A percentile compares a stretch with the other conserved stretches of the same genome.
These are phyloP conservation scores for Diaporthe humulicola DNA, from an alignment of 2,329 filamentous ascomycete genomes.

Conservation along the genomic window DNA sequence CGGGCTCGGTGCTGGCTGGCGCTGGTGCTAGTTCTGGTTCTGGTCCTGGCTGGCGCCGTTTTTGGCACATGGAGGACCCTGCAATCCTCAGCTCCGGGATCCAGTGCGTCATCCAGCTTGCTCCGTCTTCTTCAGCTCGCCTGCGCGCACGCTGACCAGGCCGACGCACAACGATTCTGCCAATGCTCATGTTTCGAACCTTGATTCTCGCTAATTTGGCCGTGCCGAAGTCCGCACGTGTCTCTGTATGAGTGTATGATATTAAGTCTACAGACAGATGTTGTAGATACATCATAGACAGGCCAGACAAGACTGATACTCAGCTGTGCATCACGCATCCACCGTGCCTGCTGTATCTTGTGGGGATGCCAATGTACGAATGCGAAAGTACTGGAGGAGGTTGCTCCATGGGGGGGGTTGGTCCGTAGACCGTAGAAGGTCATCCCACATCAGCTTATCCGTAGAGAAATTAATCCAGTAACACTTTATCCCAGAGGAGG, in stretches of 20 bases:
- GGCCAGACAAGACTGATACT: background rate
- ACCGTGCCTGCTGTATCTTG: background rate
- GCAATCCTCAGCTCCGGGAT: constrained; percentile 10
- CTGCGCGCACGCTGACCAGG: background rate
- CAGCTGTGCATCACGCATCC: background rate
- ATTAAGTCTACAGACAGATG: background rate
- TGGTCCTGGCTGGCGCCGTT: constrained; percentile 10
- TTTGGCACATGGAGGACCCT: constrained; percentile 3
- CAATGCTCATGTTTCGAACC: background rate
- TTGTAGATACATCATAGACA: background rate
- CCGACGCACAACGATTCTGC: background rate
- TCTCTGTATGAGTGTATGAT: background rate
- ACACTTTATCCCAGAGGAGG: background rate
- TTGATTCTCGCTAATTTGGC: constrained; percentile 8
- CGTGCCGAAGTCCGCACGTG: constrained; percentile 12
- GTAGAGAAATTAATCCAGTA: background rate
- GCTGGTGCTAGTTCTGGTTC: background rate
- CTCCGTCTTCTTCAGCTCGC: background rate
- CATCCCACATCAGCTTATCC: background rate
- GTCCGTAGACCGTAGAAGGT: background rate
- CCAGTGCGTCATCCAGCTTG: constrained; percentile 17
- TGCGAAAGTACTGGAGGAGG: background rate
- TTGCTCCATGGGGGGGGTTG: background rate
- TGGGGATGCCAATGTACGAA: background rate
- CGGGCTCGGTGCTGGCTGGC: constrained; percentile 3